Evolutionary conservation across 192 early-diverging fungal genomes (phyloP), one percentile per base, ranked within the genome.

Genomic region (Rhizophagus clarus): DNA sequence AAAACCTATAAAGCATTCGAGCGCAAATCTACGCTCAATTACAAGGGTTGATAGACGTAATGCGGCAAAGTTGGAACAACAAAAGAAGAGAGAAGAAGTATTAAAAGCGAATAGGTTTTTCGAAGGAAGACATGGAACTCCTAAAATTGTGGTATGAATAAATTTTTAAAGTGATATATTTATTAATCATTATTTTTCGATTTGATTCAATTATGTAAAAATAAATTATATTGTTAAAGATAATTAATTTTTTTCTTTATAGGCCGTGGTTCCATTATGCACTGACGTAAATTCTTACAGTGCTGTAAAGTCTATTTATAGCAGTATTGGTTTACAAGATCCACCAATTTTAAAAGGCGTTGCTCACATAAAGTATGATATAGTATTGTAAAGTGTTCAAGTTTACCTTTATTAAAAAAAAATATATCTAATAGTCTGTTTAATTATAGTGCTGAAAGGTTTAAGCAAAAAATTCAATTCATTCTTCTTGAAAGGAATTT

Each of bases 401-500:
- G 1, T 31, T n/a, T 40, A 34, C n/a, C 14, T 45, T 26, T 37
- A 34, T 40, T 70, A 22, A 61, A 62, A 32, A 15, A 29, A 10
- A 42, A 26, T n/a, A 51, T 14, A 17, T 74, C 49, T n/a, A 42
- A 37, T 37, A 17, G 14, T 32, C 34, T 22, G n/a, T 69, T 37
- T 69, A 20, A 56, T 56, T 74, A 89, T 79, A 84, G 91, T 32
- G 85, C 92, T 8, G 88, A 93, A 32, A 90, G 95, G 32, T 98
- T 98, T 87, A 96, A 96, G 82, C 97, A 99, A 83, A 94, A 91
- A 42, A 76, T 98, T 11, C 94, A 95, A 82, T 90, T 99, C 71
- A 80, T 98, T 2, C 92, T 94, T 73, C 79, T 93, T 14, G 83
- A 85, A 22, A 92, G 97, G 70, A 92, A 96, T 72, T 88, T 97